These are phyloP conservation scores for Psilocybe mexicana DNA, from an alignment of 1,284 basidiomycete species.

Conservation along the genomic window DNA sequence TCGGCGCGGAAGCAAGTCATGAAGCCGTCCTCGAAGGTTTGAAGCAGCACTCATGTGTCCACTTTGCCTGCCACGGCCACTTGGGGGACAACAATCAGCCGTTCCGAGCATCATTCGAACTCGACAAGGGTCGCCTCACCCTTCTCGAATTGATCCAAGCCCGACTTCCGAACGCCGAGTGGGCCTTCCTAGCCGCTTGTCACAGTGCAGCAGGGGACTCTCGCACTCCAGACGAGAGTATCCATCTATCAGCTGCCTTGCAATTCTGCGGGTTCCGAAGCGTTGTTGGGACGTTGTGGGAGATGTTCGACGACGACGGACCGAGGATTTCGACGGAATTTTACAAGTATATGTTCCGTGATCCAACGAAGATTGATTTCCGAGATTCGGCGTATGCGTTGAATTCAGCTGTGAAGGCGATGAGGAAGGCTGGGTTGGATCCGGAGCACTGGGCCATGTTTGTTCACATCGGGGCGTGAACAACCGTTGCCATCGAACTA, in stretches of 20 bases:
- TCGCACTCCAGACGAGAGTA: constrained; percentile 30
- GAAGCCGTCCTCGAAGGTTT: not conserved
- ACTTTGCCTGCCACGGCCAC: not conserved
- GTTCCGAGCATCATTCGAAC: not conserved
- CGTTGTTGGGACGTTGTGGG: constrained; percentile 43
- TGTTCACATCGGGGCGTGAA: not conserved
- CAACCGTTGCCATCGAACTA: too few species aligned
- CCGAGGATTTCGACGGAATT: constrained; percentile 21
- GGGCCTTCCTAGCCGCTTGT: constrained; percentile 32
- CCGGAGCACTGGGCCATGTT: not conserved
- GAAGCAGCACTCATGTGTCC: not conserved
- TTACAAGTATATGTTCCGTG: constrained; percentile 21
- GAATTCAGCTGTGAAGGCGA: not conserved
- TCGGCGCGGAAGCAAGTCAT: not conserved
- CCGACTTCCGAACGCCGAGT: constrained; percentile 27
- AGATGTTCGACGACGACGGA: constrained; percentile 27
- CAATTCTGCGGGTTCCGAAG: constrained; percentile 32
- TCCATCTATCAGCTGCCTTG: constrained; percentile 34
- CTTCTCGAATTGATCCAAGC: constrained; percentile 29
- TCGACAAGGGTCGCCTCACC: constrained; percentile 24
- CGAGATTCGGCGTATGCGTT: not conserved
- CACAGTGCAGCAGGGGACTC: constrained; percentile 18
- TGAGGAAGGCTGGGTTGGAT: not conserved
- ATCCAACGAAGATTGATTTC: not conserved
- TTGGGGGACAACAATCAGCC: not conserved